phyloP scores from a whole-genome alignment of 2,329 filamentous ascomycete genomes.

The Bisporella sp. region DNA sequence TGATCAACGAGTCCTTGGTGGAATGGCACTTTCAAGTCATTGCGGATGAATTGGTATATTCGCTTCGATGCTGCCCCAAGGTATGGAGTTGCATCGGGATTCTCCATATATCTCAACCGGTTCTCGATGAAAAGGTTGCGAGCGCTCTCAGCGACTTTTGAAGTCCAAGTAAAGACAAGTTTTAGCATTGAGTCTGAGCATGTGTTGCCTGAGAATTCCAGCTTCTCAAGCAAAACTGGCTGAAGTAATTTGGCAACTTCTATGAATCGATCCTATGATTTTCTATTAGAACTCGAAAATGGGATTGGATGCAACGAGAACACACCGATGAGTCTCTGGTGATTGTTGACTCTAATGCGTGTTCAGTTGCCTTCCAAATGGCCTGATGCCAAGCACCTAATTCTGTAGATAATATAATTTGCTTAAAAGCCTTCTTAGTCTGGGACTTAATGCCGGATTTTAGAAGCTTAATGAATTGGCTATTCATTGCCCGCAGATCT shows the following conservation, averaged over 20 bases:
- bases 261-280: conserved; percentile 1
- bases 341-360: not conserved
- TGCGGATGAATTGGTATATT: conserved; percentile 10
- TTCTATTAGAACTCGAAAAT: too few species aligned
- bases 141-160: not conserved
- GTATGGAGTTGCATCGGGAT: conserved; percentile 7
- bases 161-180: conserved; percentile 3
- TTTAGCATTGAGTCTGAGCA: too few species aligned
- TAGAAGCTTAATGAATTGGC: conserved; percentile 4
- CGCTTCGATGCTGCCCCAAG: conserved; percentile 10
- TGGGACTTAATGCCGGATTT: not conserved
- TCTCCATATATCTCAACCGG: conserved; percentile 4
- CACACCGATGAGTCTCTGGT: conserved; percentile 3
- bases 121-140: conserved; percentile 4
- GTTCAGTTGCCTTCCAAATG: conserved; percentile 1
- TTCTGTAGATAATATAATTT: not conserved
- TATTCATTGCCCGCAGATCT: conserved; percentile 38
- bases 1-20: conserved; percentile 20
- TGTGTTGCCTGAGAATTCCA: not conserved
- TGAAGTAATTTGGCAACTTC: conserved; percentile 3
- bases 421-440: not conserved
- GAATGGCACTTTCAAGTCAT: conserved; percentile 5
- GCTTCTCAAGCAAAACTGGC: not conserved
- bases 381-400: not conserved
- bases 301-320: too few species aligned